A percentile compares a stretch with the other conserved stretches of the same genome.
These are phyloP conservation scores for Aspergillus intermedius DNA, from an alignment of 2,329 filamentous ascomycete species.

Conservation along the genomic window DNA sequence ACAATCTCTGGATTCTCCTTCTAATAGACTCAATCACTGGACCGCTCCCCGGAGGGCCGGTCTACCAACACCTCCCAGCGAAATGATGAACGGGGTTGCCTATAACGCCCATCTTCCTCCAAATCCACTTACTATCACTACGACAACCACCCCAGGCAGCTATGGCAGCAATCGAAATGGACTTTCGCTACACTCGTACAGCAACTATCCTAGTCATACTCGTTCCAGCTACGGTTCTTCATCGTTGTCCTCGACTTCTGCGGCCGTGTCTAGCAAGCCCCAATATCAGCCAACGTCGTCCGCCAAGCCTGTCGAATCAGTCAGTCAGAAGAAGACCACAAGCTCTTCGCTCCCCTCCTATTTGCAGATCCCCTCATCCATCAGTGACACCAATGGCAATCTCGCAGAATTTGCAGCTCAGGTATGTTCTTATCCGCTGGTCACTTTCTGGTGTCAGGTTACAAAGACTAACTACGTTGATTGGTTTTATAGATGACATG, in stretches of 20 bases:
- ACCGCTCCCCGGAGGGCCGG: conserved; percentile 35
- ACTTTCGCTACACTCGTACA: conserved; percentile 19
- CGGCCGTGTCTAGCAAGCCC: conserved; percentile 18
- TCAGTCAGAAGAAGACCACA: conserved; percentile 21
- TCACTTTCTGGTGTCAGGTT: neutral
- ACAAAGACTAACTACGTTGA: neutral
- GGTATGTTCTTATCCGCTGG: conserved; percentile 42
- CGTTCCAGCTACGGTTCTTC: conserved; percentile 18
- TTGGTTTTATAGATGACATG: conserved; percentile 67
- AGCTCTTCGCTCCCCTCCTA: conserved; percentile 41
- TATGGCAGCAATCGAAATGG: conserved; percentile 27
- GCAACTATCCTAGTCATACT: conserved; percentile 11
- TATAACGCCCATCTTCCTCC: conserved; percentile 27
- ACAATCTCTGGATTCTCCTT: conserved; percentile 3
- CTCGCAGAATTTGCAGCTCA: conserved; percentile 77
- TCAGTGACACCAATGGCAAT: conserved; percentile 68
- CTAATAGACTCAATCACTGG: conserved; percentile 16
- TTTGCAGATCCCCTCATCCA: conserved; percentile 67
- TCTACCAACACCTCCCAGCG: conserved; percentile 35
- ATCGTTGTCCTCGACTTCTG: conserved; percentile 6
- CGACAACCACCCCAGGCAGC: neutral
- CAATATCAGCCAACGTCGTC: conserved; percentile 16
- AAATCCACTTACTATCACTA: conserved; percentile 1
- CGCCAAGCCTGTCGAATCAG: conserved; percentile 16
- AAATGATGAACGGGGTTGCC: conserved; percentile 40